Base-by-base conservation (phyloP, 495 filamentous ascomycete genomes). In the Hyphodiscus hymeniophilus region DNA sequence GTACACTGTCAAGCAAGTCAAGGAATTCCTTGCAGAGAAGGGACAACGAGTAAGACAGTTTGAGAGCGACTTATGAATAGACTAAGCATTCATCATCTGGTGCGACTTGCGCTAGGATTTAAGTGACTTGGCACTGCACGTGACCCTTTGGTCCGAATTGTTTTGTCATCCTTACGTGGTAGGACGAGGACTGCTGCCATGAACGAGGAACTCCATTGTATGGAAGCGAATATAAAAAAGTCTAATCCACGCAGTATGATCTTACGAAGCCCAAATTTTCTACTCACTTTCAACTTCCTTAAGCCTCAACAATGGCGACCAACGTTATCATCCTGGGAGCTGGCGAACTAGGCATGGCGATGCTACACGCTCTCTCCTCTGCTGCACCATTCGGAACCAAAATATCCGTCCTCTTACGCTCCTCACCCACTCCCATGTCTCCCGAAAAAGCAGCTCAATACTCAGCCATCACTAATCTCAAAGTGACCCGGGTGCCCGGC, bases 1-100 rank as follows among this genome's bases (percentile, higher is more conserved):
- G 67, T 97, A 89, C 61, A 95, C 90, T 0, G 90, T 98, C 7
- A 79, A 81, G 60, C 79, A 97, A 52, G 92, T 98, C n/a, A 98
- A 97, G 63, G 80, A 89, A 48, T 75, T 83, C 56, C 60, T 97
- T 32, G 72, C 72, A n/a, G 63, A 73, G 20, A 76, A 79, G 57
- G 83, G 83, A 1, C 69, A 95, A 42, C 62, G 89, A 45, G 82
- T 97, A 13, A 74, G 92, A 48, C 72, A 79, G 49, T 85, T 82
- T 60, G 89, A 94, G 26, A 40, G 38, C 20, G 38, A 40, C 6
- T 4, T 40, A 5, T 40, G 20, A 20, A 40, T 21, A 28, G 26
- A 28, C 26, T 5, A 28, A 28, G 26, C 4, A 4, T 28, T 28
- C 10, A 10, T 28, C 26, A 28, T 28, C 26, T 28, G n/a, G n/a